Base-by-base conservation (phyloP, 2,329 filamentous ascomycete genomes). In the Scedosporium boydii region DNA sequence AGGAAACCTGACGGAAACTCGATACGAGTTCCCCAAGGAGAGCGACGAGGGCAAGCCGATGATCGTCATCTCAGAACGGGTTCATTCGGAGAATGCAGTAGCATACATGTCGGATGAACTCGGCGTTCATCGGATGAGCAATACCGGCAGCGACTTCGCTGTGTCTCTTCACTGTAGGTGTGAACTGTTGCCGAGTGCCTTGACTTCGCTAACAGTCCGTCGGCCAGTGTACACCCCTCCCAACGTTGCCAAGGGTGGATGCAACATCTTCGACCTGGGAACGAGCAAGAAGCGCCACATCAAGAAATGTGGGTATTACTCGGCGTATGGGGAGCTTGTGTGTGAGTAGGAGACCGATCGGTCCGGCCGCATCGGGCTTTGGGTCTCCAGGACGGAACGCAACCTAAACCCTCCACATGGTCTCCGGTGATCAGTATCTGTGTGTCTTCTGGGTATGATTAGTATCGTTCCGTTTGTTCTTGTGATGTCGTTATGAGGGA, bases 31-130 rank as follows among this genome's bases (percentile, higher is more conserved):
- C 76, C 92, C 92, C 0, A 71, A 78, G 58, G 72, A 72, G 23
- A 65, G 69, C 38, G 72, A 75, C 58, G 75, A 79, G 58, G 77
- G 81, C 58, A 77, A 78, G 5, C 85, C 87, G 3, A 86, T 89
- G 74, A 71, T 78, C 64, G 74, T 89, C 63, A 87, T 86, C 66
- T 87, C 84, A 55, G 83, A 90, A 69, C 89, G 83, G 46, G 82
- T 80, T 51, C 89, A 91, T 70, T 76, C 79, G 59, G 80, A 87
- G 70, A 88, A 93, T 66, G 79, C 88, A 65, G 91, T 96, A 46
- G 88, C 91, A 7, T 96, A 96, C 74, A 96, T 97, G 87, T 89
- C 90, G 46, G 93, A 96, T 72, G 85, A 91, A 76, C 85, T 96
- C 29, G 93, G 93, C 21, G 80, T 97, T 51, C 93, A 97, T 76